Conservation (phyloP, 257 asterid species). For the Lithospermum erythrorhizon region DNA sequence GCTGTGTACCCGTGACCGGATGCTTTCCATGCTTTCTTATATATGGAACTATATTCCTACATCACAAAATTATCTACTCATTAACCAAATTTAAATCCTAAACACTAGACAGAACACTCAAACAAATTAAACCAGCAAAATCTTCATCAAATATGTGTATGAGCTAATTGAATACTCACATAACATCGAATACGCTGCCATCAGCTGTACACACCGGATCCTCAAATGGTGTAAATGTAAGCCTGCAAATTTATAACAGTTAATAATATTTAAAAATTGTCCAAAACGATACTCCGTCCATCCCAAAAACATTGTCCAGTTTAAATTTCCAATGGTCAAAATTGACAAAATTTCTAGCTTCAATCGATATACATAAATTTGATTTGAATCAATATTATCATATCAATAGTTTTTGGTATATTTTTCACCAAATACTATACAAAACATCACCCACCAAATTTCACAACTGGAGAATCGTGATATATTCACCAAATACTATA, state of each 20-base stretch:
- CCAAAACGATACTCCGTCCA: neutral
- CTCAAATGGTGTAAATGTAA: constrained; percentile 92
- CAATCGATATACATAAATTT: too few species aligned
- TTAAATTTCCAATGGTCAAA: too few species aligned
- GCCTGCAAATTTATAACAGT: constrained; percentile 37
- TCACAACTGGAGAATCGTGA: too few species aligned
- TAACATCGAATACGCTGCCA: constrained; percentile 75
- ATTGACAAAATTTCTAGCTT: too few species aligned
- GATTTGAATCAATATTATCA: too few species aligned
- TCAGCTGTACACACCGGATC: constrained; percentile 84
- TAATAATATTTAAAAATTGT: neutral
- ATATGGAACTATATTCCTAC: constrained; percentile 77
- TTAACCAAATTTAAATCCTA: neutral
- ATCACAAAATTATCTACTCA: neutral
- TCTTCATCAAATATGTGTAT: neutral
- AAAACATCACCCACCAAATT: too few species aligned
- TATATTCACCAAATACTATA: too few species aligned
- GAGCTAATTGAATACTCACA: constrained; percentile 31
- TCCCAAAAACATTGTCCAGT: too few species aligned
- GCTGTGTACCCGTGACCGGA: constrained; percentile 84
- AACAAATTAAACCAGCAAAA: neutral
- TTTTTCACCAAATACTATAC: too few species aligned
- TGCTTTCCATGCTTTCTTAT: constrained; percentile 78
- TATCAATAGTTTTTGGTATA: too few species aligned
- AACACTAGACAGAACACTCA: neutral